phyloP scores from a whole-genome alignment of 2,329 filamentous ascomycete species.

The Fusarium burgessii region DNA sequence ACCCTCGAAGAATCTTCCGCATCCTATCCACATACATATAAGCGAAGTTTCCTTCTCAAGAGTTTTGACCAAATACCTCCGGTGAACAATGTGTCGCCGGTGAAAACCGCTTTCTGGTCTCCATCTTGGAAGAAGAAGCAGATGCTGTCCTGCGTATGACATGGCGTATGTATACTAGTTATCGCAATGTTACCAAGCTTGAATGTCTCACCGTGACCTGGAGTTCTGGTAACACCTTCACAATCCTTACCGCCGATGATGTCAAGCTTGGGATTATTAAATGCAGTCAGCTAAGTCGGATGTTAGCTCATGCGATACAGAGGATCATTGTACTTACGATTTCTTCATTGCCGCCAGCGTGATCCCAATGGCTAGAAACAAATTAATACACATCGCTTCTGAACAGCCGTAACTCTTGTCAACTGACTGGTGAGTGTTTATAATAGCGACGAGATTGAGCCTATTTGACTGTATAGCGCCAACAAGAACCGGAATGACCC shows the following conservation, averaged over 20 bases:
- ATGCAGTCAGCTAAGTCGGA: background rate
- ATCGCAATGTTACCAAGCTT: background rate
- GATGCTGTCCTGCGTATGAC: background rate
- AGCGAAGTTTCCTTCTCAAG: background rate
- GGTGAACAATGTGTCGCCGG: background rate
- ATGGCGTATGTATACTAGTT: background rate
- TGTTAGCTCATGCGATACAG: background rate
- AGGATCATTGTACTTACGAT: background rate
- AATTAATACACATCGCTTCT: fast-evolving
- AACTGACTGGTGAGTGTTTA: background rate
- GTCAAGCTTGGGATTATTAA: background rate
- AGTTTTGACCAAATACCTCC: background rate
- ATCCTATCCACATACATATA: background rate
- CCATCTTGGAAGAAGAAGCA: background rate
- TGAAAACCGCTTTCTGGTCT: background rate
- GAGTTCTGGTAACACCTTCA: background rate
- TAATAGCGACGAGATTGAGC: background rate
- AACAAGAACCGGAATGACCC: background rate
- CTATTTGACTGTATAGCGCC: background rate
- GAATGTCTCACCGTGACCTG: background rate
- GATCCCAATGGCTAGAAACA: background rate
- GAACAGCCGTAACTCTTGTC: fast-evolving
- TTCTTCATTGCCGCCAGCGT: background rate
- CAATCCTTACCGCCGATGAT: background rate
- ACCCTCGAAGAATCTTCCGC: background rate